Percentiles rank a stretch among this genome's conserved stretches.
Conservation (phyloP, 768 basidiomycete genomes). For the Fistulinella prunicolor region DNA sequence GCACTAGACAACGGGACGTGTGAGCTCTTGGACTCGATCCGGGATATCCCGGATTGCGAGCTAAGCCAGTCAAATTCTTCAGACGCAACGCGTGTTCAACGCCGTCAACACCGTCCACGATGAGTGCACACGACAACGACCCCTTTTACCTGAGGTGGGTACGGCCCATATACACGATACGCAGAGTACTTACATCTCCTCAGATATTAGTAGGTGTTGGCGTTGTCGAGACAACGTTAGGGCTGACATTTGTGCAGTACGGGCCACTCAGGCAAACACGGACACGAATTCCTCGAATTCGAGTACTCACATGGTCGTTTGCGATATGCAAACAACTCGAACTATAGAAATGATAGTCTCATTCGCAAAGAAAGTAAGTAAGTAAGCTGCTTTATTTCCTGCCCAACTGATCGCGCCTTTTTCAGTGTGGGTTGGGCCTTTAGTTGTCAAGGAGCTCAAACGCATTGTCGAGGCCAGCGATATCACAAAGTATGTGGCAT, state of each 20-base stretch:
- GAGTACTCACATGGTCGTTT: conserved; percentile 96
- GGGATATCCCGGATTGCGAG: conserved; percentile 16
- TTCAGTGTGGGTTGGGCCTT: conserved; percentile 90
- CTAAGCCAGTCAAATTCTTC: background rate
- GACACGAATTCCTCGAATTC: conserved; percentile 97
- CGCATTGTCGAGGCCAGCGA: conserved; percentile 91
- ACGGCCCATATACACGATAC: background rate
- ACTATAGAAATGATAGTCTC: conserved; percentile 95
- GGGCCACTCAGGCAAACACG: conserved; percentile 98
- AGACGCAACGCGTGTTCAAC: background rate
- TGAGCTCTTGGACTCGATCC: conserved; percentile 4
- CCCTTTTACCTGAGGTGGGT: conserved; percentile 78
- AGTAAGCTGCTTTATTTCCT: background rate
- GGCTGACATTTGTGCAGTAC: conserved; percentile 38
- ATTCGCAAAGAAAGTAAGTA: conserved; percentile 97
- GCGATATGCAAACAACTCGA: conserved; percentile 98
- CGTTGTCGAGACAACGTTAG: background rate
- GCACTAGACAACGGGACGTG: too few species aligned
- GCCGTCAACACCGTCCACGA: conserved; percentile 19
- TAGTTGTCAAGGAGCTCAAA: conserved; percentile 93
- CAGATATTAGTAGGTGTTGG: conserved; percentile 51
- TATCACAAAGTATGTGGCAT: conserved; percentile 71
- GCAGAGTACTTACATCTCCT: conserved; percentile 12
- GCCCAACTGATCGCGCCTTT: background rate
- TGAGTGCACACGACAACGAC: conserved; percentile 52